Percentiles rank a stretch among this genome's conserved stretches.
Conservation (phyloP, 108 stramenopile genomes). For the Fistulifera pelliculosa region DNA sequence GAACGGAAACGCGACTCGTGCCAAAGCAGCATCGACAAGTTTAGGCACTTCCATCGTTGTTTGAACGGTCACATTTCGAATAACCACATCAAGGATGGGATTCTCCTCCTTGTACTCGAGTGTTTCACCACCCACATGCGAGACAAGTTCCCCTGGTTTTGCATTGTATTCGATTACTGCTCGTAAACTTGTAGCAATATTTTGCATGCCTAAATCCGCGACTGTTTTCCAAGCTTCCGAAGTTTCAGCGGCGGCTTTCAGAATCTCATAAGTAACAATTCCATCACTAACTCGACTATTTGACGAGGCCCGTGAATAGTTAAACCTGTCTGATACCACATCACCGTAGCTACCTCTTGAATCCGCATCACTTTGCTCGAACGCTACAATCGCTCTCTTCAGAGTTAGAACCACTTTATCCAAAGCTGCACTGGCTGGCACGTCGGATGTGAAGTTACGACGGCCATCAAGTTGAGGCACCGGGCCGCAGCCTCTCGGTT, state of each 20-base stretch:
- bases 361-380: neutral
- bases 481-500: constrained; percentile 62
- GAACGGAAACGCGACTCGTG: neutral
- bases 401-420: no score
- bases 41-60: constrained; percentile 39
- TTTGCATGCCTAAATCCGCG: constrained; percentile 17
- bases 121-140: neutral
- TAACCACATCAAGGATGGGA: constrained; percentile 17
- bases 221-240: constrained; percentile 30
- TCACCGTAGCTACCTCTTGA: neutral
- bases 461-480: constrained; percentile 7
- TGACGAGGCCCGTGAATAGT: no score
- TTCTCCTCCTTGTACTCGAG: neutral
- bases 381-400: neutral
- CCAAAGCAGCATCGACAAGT: constrained; percentile 23
- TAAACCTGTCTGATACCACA: no score
- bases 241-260: constrained; percentile 21
- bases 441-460: neutral
- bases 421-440: no score
- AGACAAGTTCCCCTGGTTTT: constrained; percentile 1
- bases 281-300: constrained; percentile 14
- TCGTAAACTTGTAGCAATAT: constrained; percentile 21
- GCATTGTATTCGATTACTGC: constrained; percentile 34
- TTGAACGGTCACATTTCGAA: constrained; percentile 39
- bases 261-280: constrained; percentile 2